Base-by-base conservation (phyloP, 129 eudicot genomes). In the Artemisia annua region DNA sequence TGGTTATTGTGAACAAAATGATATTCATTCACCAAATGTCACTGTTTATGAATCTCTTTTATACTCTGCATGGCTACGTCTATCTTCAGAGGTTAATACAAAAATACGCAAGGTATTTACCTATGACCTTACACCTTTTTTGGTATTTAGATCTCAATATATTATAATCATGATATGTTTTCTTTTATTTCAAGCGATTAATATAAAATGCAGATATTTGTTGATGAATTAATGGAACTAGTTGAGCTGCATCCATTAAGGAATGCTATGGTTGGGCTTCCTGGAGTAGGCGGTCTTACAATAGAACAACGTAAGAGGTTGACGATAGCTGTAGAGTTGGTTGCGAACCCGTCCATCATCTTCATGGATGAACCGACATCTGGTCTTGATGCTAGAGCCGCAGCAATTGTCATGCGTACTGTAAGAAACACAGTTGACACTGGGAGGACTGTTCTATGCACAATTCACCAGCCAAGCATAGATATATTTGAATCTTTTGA, bases 351-450 rank as follows among this genome's bases (percentile, higher is more conserved):
- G 11, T 71, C 67, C 46, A 71, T 71, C 35, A 71, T 71, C 46
- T 58, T 72, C 68, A 72, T 72, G 76, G 76, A 72, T 72, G 76
- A 72, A 60, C 77, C 77, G 20, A 61, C 77, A 48, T 61, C 69
- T 26, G 77, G 77, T 49, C 77, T 73, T 10, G 77, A 73, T 59
- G 77, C 77, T 28, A 73, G 77, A 73, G 53, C 62, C 2, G 77
- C 77, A 28, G 69, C 77, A 48, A 61, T 73, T 24, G 77, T 73
- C 26, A 73, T 73, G 77, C 77, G 69, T 26, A 73, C 69, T 3
- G 77, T 73, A 61, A 48, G 77, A 73, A 73, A 49, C 51, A 73
- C 77, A 16, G 77, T 72, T 61, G 77, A 72, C 48, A 61, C 69
- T 2, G 77, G 77, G 59, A 72, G 69, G 55, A 72, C 77, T 48